phyloP scores from a whole-genome alignment of 352 stramenopile genomes.

The Globisporangium okanoganense region DNA sequence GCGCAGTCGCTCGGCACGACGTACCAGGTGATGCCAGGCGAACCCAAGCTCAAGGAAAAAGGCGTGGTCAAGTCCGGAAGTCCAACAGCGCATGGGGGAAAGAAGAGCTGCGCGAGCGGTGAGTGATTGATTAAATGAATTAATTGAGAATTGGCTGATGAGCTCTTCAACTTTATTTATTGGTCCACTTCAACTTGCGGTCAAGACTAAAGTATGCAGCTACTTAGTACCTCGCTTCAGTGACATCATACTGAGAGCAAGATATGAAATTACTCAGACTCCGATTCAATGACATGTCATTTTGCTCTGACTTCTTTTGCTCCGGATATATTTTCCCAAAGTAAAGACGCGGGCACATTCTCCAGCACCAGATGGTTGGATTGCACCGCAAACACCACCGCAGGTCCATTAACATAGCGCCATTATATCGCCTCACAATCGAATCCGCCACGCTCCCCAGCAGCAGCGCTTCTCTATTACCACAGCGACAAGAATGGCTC shows the following conservation, averaged over 20 bases:
- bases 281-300: too few relatives aligned
- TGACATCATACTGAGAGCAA: neutral
- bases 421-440: too few relatives aligned
- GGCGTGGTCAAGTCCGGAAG: neutral
- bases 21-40: constrained; percentile 1
- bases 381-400: neutral
- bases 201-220: neutral
- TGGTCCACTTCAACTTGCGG: neutral
- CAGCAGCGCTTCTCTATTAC: neutral
- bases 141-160: neutral
- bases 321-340: neutral
- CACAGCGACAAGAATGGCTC: neutral
- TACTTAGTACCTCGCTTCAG: neutral
- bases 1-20: constrained; percentile 30
- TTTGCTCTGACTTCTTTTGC: neutral
- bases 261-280: too few relatives aligned
- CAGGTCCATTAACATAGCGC: too few relatives aligned
- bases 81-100: neutral
- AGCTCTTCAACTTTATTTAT: too few relatives aligned
- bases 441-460: constrained; percentile 3
- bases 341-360: constrained; percentile 4
- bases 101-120: neutral
- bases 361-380: neutral
- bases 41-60: neutral
- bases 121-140: neutral